phyloP scores from a whole-genome alignment of 495 filamentous ascomycete species.

The Talaromyces borbonicus region DNA sequence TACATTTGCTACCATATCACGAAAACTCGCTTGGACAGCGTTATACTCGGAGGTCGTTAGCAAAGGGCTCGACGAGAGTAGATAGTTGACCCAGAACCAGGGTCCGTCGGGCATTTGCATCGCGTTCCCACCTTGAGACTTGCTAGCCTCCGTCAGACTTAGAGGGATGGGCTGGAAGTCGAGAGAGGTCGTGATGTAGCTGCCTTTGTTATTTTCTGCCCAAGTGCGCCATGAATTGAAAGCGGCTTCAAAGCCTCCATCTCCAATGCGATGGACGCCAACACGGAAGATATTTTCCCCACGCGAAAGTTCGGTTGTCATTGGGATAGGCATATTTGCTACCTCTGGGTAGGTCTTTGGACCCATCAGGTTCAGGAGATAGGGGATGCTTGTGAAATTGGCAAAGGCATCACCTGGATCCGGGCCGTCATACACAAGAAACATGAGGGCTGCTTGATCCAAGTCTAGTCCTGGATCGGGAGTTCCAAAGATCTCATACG shows the following conservation, averaged over 20 bases:
- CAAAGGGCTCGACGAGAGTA: constrained; percentile 15
- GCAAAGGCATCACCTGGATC: constrained; percentile 20
- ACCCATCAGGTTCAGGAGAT: constrained; percentile 15
- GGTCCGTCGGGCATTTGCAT: constrained; percentile 31
- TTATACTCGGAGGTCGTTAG: constrained; percentile 20
- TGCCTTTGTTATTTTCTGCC: constrained; percentile 22
- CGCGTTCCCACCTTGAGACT: constrained; percentile 24
- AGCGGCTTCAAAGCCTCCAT: constrained; percentile 15
- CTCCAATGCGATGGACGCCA: constrained; percentile 20
- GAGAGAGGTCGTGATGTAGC: constrained; percentile 19
- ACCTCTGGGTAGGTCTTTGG: constrained; percentile 22
- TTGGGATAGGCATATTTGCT: constrained; percentile 22
- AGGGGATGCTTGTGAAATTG: constrained; percentile 22
- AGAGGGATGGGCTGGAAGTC: constrained; percentile 25
- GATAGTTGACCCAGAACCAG: constrained; percentile 25
- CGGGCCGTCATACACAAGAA: constrained; percentile 27
- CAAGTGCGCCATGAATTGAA: constrained; percentile 19
- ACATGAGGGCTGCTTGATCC: constrained; percentile 24
- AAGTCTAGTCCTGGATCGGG: constrained; percentile 18
- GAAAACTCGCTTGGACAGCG: constrained; percentile 22
- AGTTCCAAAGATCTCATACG: constrained; percentile 20
- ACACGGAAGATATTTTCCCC: constrained; percentile 26
- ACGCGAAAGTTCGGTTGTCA: constrained; percentile 18
- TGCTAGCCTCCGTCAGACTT: constrained; percentile 26
- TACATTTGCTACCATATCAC: constrained; percentile 17